Base-by-base conservation (phyloP, 1,284 basidiomycete species). In the Ustanciosporium gigantosporum region DNA sequence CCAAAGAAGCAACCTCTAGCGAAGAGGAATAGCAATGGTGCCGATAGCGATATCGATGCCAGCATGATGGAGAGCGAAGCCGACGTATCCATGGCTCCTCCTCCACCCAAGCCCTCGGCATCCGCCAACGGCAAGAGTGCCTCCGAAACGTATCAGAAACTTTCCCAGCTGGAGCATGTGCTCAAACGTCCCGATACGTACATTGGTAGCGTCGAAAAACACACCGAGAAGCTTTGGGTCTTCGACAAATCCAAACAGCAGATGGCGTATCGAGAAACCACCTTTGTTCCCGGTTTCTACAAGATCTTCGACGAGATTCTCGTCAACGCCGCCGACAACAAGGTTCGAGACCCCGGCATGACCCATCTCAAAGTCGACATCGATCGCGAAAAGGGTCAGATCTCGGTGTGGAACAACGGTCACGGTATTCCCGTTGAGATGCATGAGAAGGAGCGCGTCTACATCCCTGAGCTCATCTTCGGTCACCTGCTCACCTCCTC, bases 281-380 rank as follows among this genome's bases (percentile, higher is more conserved):
- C 86, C 64, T 98, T 88, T 76, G 93, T 97, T 2, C 95, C 95
- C 0, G 95, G 94, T 61, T 95, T 99, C 80, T 95, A 95, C 85
- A 98, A 99, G 83, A 98, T 98, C 76, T 88, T 98, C 36, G 95
- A 99, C 75, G 95, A 99, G 81, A 99, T 99, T 73, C 83, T 99
- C 5, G 95, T 99, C 70, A 99, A 99, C 78, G 95, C 95, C 16
- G 95, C 95, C 6, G 95, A 99, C 79, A 96, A 98, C 82, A 98
- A 98, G 86, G 94, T 73, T 37, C 72, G 75, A 37, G 75, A 77
- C 31, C 67, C 75, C 8, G 21, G 42, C 29, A 77, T 77, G 75
- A 68, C 68, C 58, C 52, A 59, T 13, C 66, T 77, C 58, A 76
- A 75, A 52, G 75, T 77, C 55, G 87, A 80, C 25, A 90, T 98